Evolutionary conservation across 345 rosid species (phyloP).

Genomic region (Brassica cretica): DNA sequence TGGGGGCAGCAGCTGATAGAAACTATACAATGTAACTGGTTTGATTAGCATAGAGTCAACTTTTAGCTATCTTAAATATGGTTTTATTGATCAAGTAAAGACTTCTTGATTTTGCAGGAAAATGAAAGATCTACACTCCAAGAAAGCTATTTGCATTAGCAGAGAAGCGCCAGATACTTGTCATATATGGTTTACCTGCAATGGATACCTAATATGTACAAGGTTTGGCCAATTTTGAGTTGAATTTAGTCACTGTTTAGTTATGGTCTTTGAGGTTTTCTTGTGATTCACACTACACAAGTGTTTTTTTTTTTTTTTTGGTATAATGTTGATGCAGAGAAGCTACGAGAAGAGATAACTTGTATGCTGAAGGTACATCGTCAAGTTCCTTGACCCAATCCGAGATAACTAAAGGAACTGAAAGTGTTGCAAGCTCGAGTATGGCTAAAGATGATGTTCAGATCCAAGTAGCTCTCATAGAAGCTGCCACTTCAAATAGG

Average conservation of each 20-base stretch:
- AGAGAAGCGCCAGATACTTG: conserved; percentile 63
- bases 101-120: conserved; percentile 48
- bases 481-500: conserved; percentile 51
- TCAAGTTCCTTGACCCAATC: conserved; percentile 17
- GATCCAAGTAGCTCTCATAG: conserved; percentile 50
- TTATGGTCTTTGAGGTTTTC: conserved; percentile 8
- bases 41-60: neutral
- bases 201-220: conserved; percentile 47
- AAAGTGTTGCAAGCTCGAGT: conserved; percentile 12
- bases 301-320: neutral
- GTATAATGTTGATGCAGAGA: conserved; percentile 23
- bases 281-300: conserved; percentile 15
- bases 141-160: conserved; percentile 59
- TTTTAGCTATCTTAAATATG: neutral
- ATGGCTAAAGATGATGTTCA: conserved; percentile 30
- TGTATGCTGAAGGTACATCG: neutral
- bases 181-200: conserved; percentile 74
- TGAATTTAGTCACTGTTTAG: neutral
- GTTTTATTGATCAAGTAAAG: neutral
- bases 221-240: conserved; percentile 43
- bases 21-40: conserved; percentile 50
- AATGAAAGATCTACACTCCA: conserved; percentile 60
- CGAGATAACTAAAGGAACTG: neutral
- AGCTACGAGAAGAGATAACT: conserved; percentile 21
- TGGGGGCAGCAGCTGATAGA: conserved; percentile 87